Evolutionary conservation across 2,329 filamentous ascomycete species (phyloP), one percentile per base, ranked within the genome.

Genomic region (Aspergillus fumigatus): DNA sequence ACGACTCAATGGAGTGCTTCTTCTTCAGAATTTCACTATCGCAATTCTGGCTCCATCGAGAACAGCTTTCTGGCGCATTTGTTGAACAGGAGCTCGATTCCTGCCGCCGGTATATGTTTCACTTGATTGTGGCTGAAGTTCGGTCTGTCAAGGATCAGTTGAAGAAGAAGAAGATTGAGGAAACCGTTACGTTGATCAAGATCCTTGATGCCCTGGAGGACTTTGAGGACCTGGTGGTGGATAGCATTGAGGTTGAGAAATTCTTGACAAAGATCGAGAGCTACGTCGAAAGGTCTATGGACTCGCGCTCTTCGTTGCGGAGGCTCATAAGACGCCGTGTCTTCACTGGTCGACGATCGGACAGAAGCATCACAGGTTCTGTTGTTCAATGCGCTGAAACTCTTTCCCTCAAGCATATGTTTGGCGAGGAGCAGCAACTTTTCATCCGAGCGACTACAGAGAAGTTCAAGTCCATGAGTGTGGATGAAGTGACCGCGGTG

Each of bases 141-240:
- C 70, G 73, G 48, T 65, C 67, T 2, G 65, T 73, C 48, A 72
- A 70, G 54, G 66, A 70, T 43, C 65, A 67, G 43, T 70, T 70
- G 58, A 70, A 68, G 55, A 73, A 73, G 59, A 64, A 73, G 23
- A 62, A 69, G 38, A 43, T 71, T 32, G 64, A 70, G 52, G 65
- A 71, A 26, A 70, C 67, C 8, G 65, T 73, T 26, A 69, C 68
- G 7, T 59, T 76, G 17, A 70, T 70, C 27, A 73, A 73, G 52
- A 69, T 68, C 10, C 65, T 76, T 25, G 71, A 73, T 64, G 67
- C 70, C 11, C 59, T 75, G 43, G 74, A 75, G 53, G 69, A 74
- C 40, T 74, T 77, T 56, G 71, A 73, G 57, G 73, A 75, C 51
- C 58, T 76, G 19, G 65, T 67, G 5, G 63, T 61, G 21, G 66